Evolutionary conservation across 208 protist genomes (phyloP), one percentile per base, ranked within the genome.

Genomic region (Leishmania arabica): DNA sequence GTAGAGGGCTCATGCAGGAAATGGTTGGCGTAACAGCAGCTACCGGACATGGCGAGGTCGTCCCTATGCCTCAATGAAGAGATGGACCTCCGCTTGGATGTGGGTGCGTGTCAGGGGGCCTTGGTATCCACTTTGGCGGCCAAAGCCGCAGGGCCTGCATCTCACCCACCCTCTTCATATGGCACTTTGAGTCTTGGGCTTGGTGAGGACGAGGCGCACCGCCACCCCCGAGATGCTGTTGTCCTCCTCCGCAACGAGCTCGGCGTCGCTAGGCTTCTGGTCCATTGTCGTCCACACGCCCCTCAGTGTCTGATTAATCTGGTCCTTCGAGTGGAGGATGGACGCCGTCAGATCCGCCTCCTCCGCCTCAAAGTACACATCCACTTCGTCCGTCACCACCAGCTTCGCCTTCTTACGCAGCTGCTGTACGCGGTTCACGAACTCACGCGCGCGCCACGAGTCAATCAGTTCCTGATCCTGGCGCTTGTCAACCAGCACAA

Each of bases 361-460:
- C 71, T 96, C 92, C 49, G 85, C 79, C 69, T 90, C 83, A 75
- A 93, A 97, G 91, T 94, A 97, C 17, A 98, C 86, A 40, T 91
- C 81, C 8, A 97, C 82, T 37, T 81, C 34, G 81, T 98, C 94
- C 7, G 91, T 91, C 21, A 96, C 79, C 66, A 80, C 31, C 37
- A 99, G 90, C 51, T 89, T 89, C 5, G 95, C 97, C 92, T 98
- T 96, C 90, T 99, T 99, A 84, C 99, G 95, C 49, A 99, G 88
- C 90, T 99, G 95, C 93, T 99, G 99, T 19, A 99, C 93, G 31
- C 95, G 95, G 78, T 97, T 98, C 27, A 99, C 90, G 56, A 99
- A 91, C 88, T 99, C 97, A 40, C 99, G 93, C 17, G 98, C 96
- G 19, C 96, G 83, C 89, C 97, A 98, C 75, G 93, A 94, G 84